Percentiles rank a stretch among this genome's conserved stretches.
Conservation (phyloP, 345 rosid genomes). For the Eucalyptus erythrocorys region DNA sequence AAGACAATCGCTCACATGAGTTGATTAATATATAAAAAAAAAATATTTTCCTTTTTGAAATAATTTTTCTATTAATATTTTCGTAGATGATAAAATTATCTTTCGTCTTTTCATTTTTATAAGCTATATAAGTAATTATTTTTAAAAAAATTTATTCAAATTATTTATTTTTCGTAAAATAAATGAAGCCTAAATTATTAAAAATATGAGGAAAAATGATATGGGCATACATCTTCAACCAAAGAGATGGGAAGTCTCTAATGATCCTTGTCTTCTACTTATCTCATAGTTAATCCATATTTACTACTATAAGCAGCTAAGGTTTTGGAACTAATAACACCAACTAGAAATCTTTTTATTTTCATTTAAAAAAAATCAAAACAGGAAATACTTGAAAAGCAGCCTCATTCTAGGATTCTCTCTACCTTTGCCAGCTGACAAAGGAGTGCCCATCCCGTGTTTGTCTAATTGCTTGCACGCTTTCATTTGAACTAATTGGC, state of each 20-base stretch:
- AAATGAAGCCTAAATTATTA: neutral
- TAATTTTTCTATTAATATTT: too few relatives aligned
- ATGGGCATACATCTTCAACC: too few relatives aligned
- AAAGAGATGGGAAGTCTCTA: too few relatives aligned
- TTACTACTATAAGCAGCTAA: neutral
- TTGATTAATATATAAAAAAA: too few relatives aligned
- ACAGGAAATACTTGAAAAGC: neutral
- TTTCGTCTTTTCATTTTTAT: too few relatives aligned
- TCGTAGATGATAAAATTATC: neutral
- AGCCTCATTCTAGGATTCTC: neutral
- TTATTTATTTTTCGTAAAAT: too few relatives aligned
- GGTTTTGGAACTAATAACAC: neutral
- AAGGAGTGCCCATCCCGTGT: neutral
- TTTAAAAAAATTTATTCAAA: too few relatives aligned
- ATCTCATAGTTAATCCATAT: too few relatives aligned
- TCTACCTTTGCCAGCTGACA: neutral
- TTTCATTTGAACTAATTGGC: neutral
- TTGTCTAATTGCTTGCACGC: neutral
- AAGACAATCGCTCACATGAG: too few relatives aligned
- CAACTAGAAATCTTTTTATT: neutral
- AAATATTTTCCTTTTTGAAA: too few relatives aligned
- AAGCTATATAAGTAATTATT: accelerated
- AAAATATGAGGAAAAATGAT: neutral
- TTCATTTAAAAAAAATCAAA: neutral
- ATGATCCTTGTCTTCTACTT: too few relatives aligned